These are phyloP conservation scores for Phanerodontia chrysosporium DNA, from an alignment of 768 basidiomycete species.

Conservation along the genomic window DNA sequence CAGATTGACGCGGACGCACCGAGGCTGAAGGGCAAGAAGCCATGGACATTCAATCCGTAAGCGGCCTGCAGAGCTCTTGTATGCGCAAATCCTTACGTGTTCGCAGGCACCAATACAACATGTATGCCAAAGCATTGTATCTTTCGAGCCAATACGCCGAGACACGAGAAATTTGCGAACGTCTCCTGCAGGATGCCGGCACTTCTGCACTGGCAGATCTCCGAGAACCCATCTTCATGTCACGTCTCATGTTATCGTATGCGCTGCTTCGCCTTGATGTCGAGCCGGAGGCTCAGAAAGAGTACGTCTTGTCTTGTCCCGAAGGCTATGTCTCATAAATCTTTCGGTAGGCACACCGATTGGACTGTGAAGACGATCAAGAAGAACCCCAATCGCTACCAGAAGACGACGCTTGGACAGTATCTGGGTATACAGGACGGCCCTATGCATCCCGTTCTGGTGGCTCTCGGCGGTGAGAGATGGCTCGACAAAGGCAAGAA, in stretches of 20 bases:
- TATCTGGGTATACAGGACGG: slow-evolving; percentile 6
- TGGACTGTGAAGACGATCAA: slow-evolving; percentile 18
- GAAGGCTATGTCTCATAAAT: background rate
- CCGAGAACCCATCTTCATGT: background rate
- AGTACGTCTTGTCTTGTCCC: slow-evolving; percentile 10
- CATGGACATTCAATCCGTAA: background rate
- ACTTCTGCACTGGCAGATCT: background rate
- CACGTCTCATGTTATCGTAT: slow-evolving; percentile 9
- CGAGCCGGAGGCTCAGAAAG: slow-evolving; percentile 9
- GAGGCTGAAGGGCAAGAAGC: background rate
- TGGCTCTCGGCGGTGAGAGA: slow-evolving; percentile 15
- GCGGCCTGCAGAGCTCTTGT: too few relatives aligned
- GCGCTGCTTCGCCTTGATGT: slow-evolving; percentile 15
- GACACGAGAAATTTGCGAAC: slow-evolving; percentile 2
- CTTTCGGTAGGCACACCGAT: background rate
- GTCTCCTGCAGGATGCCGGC: slow-evolving; percentile 1
- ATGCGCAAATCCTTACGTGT: too few relatives aligned
- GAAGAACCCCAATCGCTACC: slow-evolving; percentile 16
- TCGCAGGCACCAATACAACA: background rate
- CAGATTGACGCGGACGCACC: background rate
- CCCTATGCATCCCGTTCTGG: slow-evolving; percentile 12
- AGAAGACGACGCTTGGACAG: background rate
- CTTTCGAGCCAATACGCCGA: slow-evolving; percentile 10
- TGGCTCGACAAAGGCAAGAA: slow-evolving; percentile 15
- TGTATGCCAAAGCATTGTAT: slow-evolving; percentile 2